These are phyloP conservation scores for Eutrema japonicum DNA, from an alignment of 345 rosid species.

Conservation along the genomic window DNA sequence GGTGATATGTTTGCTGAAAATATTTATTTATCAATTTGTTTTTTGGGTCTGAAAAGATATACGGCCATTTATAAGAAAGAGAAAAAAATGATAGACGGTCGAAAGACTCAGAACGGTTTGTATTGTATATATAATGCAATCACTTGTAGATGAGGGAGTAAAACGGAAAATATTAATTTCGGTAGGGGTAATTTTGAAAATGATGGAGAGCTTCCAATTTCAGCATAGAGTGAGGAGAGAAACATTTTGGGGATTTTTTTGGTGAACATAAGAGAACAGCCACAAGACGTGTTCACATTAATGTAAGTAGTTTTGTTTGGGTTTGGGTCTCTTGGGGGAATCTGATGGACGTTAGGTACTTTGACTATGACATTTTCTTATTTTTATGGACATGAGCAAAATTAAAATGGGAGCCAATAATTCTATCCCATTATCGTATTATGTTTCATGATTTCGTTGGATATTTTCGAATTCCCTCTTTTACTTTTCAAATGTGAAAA, in stretches of 20 bases:
- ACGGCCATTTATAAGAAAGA: too few species aligned
- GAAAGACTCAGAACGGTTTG: not conserved
- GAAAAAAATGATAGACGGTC: not conserved
- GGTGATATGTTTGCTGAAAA: too few species aligned
- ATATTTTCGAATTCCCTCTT: not conserved
- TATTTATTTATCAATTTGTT: too few species aligned
- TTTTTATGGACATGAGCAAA: not conserved
- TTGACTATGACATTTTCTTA: constrained; percentile 31
- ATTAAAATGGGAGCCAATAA: constrained; percentile 4
- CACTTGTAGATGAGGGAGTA: not conserved
- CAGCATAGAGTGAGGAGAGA: constrained; percentile 13
- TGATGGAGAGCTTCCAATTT: constrained; percentile 32
- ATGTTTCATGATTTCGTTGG: constrained; percentile 7
- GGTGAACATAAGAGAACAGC: constrained; percentile 28
- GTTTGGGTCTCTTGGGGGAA: constrained; percentile 30
- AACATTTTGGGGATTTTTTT: constrained; percentile 5
- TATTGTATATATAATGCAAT: not conserved
- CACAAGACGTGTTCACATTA: constrained; percentile 38
- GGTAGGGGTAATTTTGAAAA: constrained; percentile 12
- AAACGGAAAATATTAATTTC: constrained; percentile 1
- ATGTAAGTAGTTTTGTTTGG: constrained; percentile 27
- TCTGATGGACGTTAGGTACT: constrained; percentile 28
- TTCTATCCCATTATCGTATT: not conserved
- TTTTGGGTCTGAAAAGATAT: not conserved
- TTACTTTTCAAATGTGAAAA: too few species aligned